Base-by-base conservation (phyloP, 192 early-diverging fungal genomes). In the Rhizophagus prolifer region DNA sequence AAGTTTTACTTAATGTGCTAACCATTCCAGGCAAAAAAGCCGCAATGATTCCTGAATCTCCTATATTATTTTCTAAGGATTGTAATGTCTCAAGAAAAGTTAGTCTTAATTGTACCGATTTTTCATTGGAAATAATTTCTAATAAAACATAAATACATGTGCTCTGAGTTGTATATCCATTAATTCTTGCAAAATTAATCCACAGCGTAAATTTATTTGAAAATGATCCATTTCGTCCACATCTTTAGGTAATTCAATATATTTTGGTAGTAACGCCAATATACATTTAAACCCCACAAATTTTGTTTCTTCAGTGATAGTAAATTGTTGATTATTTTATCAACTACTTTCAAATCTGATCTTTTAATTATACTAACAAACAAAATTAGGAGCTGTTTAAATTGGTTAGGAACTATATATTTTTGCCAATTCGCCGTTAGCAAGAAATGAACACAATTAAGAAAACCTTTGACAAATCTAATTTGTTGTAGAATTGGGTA, bases 1-100 rank as follows among this genome's bases (percentile, higher is more conserved):
- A 41, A 28, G 78, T 79, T 31, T 77, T 73, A 9, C 79, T 46
- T 19, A 86, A 58, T 4, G 46, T 72, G 5, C 83, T 84, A 16
- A 76, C 36, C 9, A 82, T 44, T 28, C 85, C 83, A n/a, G 85
- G 83, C 31, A 84, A 67, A 14, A 78, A 65, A 6, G 70, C 31
- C 16, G 85, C 79, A 3, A 84, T 7, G 14, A 72, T 13, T 60
- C 75, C 78, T 8, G 44, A 21, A 8, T 81, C 67, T 26, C 69
- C 36, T 28, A 86, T 21, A 61, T 81, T 78, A 60, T 78, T 60
- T 4, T 79, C 44, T 36, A 84, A 68, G 10, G 76, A 19, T 54
- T 84, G 70, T 3, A 86, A 16, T 8, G 81, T 50, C 19, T 81
- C 64, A n/a, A 86, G 71, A 6, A 83, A 50, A 25, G 46, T 62